Base-by-base conservation (phyloP, 2,329 filamentous ascomycete species). In the Colletotrichum ledebouriae region DNA sequence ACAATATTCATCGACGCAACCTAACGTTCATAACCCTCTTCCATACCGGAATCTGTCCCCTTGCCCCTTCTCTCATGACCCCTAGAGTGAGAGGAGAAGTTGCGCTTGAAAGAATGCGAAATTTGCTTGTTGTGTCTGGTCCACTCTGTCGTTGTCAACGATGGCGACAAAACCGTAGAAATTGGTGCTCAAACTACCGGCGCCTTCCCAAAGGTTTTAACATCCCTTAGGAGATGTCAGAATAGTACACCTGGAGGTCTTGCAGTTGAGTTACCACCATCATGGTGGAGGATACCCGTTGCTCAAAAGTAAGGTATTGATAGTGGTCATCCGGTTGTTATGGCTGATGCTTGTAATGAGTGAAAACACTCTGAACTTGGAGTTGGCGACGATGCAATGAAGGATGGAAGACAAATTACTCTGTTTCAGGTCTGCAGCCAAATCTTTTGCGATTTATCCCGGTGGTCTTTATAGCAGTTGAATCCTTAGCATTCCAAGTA, bases 231-330 rank as follows among this genome's bases (percentile, higher is more conserved):
- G 17, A 49, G 2, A 25, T 22, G 0, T 49, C 20, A 25, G n/a
- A 4, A 15, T 25, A 4, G 6, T 25, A 25, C 46, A 25, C 20
- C 2, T 7, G n/a, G 46, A 49, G 46, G 46, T 25, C 20, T n/a
- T 2, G 15, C 0, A 49, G 2, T 5, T 0, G 2, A 25, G 20
- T 25, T 2, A 13, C 0, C 10, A 7, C 0, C 4, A 47, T 13
- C 9, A 47, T 15, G 9, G 7, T 47, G n/a, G 2, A 47, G 17
- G 2, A 47, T 47, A 22, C 9, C 3, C 9, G 10, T 22, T 13
- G 3, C 44, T 20, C n/a, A 22, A 9, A 47, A 22, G 6, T 47
- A 47, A 17, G 17, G n/a, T n/a, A n/a, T n/a, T n/a, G n/a, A n/a
- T n/a, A n/a, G n/a, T n/a, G n/a, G n/a, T n/a, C n/a, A n/a, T n/a